These are phyloP conservation scores for Colletotrichum trifolii DNA, from an alignment of 2,329 filamentous ascomycete species.

Conservation along the genomic window DNA sequence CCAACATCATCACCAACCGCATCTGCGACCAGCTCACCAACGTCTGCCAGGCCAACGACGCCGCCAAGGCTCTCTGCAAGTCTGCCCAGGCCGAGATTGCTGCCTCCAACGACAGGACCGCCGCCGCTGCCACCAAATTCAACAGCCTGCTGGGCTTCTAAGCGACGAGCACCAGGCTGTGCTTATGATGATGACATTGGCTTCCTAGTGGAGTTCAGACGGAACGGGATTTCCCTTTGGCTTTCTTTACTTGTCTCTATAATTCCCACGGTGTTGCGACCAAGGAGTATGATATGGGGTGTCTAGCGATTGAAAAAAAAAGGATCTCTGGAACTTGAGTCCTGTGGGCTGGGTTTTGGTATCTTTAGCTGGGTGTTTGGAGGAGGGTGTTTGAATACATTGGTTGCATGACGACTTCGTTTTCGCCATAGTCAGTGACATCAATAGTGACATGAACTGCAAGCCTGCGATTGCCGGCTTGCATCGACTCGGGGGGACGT, in stretches of 20 bases:
- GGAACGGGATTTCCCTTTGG: background rate
- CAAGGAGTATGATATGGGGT: conserved; percentile 16
- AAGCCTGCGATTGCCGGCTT: too few species aligned
- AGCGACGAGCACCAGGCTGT: conserved; percentile 6
- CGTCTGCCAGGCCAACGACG: conserved; percentile 67
- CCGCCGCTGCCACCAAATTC: conserved; percentile 60
- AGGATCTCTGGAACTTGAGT: conserved; percentile 13
- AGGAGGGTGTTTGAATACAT: conserved; percentile 34
- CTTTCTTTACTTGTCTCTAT: conserved; percentile 18
- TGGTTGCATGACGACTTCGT: conserved; percentile 20
- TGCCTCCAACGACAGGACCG: conserved; percentile 60
- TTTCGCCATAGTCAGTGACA: background rate
- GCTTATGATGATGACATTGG: background rate
- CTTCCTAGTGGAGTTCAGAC: too few species aligned
- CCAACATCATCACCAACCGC: conserved; percentile 72
- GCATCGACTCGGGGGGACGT: too few species aligned
- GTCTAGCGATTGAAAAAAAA: conserved; percentile 8
- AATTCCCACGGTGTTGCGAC: conserved; percentile 8
- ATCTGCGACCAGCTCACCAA: conserved; percentile 71
- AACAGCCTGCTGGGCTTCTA: conserved; percentile 55
- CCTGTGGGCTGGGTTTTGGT: conserved; percentile 15
- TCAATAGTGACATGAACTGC: background rate
- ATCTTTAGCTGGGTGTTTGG: conserved; percentile 25
- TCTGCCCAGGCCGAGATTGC: conserved; percentile 61
- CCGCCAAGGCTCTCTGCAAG: conserved; percentile 60